Evolutionary conservation across 2,329 filamentous ascomycete species (phyloP).

Genomic region (Capronia epimyces): DNA sequence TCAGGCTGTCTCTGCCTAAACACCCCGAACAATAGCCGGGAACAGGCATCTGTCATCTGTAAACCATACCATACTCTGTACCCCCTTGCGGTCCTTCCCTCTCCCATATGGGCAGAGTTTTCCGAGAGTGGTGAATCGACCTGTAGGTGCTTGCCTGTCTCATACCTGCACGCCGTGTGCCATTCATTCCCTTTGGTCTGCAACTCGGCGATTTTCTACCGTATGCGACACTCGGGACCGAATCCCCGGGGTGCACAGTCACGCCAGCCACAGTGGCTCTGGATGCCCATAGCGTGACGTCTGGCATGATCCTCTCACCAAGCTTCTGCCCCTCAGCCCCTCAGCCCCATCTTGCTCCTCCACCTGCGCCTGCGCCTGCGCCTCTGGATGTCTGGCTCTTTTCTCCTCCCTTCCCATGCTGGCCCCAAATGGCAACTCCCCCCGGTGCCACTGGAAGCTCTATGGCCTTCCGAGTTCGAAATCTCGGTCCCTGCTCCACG

Average conservation of each 20-base stretch:
- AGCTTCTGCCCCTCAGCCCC: no score
- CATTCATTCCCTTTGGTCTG: background rate
- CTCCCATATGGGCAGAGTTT: background rate
- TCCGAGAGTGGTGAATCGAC: background rate
- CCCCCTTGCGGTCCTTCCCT: no score
- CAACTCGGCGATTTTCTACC: background rate
- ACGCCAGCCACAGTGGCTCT: background rate
- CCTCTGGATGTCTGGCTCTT: background rate
- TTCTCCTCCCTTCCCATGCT: constrained; percentile 3
- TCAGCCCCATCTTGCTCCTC: background rate
- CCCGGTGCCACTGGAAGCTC: constrained; percentile 19
- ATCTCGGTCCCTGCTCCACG: constrained; percentile 2
- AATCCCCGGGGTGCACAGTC: no score
- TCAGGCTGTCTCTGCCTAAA: no score
- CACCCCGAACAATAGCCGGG: no score
- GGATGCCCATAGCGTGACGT: background rate
- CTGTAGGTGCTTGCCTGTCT: background rate
- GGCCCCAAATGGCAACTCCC: constrained; percentile 18
- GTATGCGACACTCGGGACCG: background rate
- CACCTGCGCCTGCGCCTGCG: background rate
- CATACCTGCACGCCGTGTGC: background rate
- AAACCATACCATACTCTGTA: no score
- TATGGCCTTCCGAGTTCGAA: background rate
- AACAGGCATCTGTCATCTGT: no score
- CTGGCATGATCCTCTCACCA: background rate